These are phyloP conservation scores for Antarctomyces pellizariae DNA, from an alignment of 495 filamentous ascomycete species.

Conservation along the genomic window DNA sequence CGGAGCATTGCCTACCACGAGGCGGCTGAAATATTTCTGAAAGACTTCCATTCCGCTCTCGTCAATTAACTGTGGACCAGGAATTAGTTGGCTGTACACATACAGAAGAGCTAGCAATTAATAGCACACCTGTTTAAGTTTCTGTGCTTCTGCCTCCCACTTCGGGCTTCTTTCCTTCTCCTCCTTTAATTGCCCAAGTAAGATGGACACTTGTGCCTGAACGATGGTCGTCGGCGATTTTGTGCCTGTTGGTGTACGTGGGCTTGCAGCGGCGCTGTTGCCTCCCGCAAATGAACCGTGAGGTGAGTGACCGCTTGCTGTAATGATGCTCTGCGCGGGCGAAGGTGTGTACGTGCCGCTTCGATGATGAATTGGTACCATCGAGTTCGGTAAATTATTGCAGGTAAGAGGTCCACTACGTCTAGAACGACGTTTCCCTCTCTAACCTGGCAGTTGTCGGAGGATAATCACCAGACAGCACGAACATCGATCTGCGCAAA, in stretches of 20 bases:
- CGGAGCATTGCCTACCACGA: constrained; percentile 61
- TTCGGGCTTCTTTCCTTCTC: constrained; percentile 72
- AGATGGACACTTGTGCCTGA: constrained; percentile 79
- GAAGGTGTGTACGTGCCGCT: constrained; percentile 29
- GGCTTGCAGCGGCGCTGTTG: constrained; percentile 28
- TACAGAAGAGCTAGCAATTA: neutral
- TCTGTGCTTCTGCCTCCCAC: constrained; percentile 82
- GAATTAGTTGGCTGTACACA: constrained; percentile 7
- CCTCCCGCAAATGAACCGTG: constrained; percentile 27
- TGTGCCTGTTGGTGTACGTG: constrained; percentile 42
- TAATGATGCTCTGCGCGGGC: constrained; percentile 21
- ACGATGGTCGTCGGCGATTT: constrained; percentile 62
- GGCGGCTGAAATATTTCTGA: constrained; percentile 72
- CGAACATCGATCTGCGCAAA: no score
- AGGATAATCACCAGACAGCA: no score
- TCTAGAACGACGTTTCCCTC: no score
- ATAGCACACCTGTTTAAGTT: constrained; percentile 60
- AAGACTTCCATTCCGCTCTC: constrained; percentile 95
- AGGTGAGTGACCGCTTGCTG: constrained; percentile 19
- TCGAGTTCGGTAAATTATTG: no score
- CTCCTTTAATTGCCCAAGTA: constrained; percentile 84
- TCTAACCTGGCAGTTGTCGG: no score
- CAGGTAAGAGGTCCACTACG: no score
- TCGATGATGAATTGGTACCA: no score
- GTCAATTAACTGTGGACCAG: constrained; percentile 48